Evolutionary conservation across 2,329 filamentous ascomycete species (phyloP).

Genomic region (Akanthomyces uredinophilus): DNA sequence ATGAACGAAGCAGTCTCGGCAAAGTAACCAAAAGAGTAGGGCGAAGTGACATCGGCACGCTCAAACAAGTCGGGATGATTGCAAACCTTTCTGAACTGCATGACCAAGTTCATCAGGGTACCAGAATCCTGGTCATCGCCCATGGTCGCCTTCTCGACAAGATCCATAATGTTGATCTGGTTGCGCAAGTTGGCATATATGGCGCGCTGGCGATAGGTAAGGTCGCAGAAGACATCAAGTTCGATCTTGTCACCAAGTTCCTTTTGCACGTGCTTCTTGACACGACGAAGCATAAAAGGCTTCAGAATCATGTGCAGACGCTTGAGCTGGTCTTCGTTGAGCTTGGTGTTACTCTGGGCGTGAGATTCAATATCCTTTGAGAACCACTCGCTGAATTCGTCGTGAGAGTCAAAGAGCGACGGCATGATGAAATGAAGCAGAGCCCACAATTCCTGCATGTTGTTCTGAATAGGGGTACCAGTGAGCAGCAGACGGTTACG

Average conservation of each 20-base stretch:
- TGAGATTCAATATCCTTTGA: conserved; percentile 97
- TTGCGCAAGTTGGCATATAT: conserved; percentile 90
- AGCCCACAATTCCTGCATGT: conserved; percentile 99
- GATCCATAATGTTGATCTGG: conserved; percentile 97
- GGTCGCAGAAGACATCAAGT: conserved; percentile 89
- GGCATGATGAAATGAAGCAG: conserved; percentile 99
- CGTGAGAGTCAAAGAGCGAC: conserved; percentile 91
- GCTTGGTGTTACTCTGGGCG: conserved; percentile 97
- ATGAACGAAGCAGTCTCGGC: conserved; percentile 94
- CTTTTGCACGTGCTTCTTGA: conserved; percentile 99
- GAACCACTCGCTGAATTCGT: conserved; percentile 92
- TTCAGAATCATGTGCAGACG: conserved; percentile 98
- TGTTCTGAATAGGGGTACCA: conserved; percentile 97
- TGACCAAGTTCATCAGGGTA: conserved; percentile 97
- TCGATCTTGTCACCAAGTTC: conserved; percentile 99
- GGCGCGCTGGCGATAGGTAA: conserved; percentile 92
- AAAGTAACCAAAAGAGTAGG: conserved; percentile 78
- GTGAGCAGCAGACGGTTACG: conserved; percentile 90
- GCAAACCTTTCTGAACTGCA: conserved; percentile 99
- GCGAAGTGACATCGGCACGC: conserved; percentile 83
- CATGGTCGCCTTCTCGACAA: conserved; percentile 93
- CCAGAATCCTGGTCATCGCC: conserved; percentile 93
- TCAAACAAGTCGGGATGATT: conserved; percentile 98
- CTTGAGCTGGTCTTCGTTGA: conserved; percentile 96
- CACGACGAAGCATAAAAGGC: conserved; percentile 98